Conservation (phyloP, 2,329 filamentous ascomycete species). For the Fusarium sp. region DNA sequence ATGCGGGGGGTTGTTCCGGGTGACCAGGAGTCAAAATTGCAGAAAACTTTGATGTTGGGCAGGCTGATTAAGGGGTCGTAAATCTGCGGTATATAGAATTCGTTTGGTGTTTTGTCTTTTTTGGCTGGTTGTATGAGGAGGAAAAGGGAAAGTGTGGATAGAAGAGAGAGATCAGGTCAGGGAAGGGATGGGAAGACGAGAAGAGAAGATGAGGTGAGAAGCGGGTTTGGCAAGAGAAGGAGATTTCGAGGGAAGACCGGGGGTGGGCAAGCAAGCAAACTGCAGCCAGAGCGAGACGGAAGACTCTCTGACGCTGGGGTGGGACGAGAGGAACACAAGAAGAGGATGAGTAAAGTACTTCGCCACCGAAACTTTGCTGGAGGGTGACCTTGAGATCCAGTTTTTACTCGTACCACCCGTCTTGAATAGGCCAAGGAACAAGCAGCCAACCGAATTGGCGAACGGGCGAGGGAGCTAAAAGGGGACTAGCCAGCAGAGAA, state of each 20-base stretch:
- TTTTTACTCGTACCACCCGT: slow-evolving; percentile 33
- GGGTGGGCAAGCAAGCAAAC: slow-evolving; percentile 14
- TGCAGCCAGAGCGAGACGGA: slow-evolving; percentile 8
- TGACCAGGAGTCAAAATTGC: slow-evolving; percentile 22
- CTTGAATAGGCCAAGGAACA: slow-evolving; percentile 19
- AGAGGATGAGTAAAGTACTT: slow-evolving; percentile 4
- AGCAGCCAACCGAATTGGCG: slow-evolving; percentile 24
- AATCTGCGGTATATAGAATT: background rate
- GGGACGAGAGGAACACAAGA: slow-evolving; percentile 8
- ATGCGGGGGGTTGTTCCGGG: slow-evolving; percentile 44
- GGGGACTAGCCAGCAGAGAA: slow-evolving; percentile 31
- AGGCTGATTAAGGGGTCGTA: background rate
- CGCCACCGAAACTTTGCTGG: background rate
- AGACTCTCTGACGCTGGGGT: slow-evolving; percentile 8
- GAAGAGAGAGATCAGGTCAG: slow-evolving; percentile 17
- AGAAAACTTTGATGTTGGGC: slow-evolving; percentile 3
- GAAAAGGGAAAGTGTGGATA: slow-evolving; percentile 30
- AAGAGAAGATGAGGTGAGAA: slow-evolving; percentile 36
- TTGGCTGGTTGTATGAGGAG: background rate
- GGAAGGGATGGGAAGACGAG: slow-evolving; percentile 25
- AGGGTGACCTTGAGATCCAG: background rate
- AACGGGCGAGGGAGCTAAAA: slow-evolving; percentile 33
- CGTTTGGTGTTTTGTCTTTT: slow-evolving; percentile 10
- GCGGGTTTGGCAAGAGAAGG: slow-evolving; percentile 34
- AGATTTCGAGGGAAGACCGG: slow-evolving; percentile 38